Conservation (phyloP, 352 stramenopile genomes). For the Halophytophthora polymorphica region DNA sequence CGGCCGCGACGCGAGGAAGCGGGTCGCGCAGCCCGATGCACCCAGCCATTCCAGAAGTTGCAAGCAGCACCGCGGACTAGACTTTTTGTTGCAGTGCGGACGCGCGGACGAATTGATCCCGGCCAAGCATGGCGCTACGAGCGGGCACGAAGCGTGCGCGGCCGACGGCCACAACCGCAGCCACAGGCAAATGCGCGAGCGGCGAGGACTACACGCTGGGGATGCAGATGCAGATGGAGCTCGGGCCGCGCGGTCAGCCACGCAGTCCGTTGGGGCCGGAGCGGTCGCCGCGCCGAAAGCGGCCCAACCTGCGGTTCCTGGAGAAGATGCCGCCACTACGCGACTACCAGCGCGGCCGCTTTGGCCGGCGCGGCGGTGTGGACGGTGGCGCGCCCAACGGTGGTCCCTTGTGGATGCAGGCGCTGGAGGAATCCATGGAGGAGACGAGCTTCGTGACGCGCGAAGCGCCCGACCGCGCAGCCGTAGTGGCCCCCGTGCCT, state of each 20-base stretch:
- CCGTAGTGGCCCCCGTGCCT: slow-evolving; percentile 41
- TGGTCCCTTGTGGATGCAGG: slow-evolving; percentile 44
- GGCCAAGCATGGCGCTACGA: slow-evolving; percentile 5
- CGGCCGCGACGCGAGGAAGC: too few species aligned
- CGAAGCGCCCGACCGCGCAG: slow-evolving; percentile 32
- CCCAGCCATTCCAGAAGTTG: too few species aligned
- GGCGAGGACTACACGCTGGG: slow-evolving; percentile 9
- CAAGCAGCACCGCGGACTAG: too few species aligned
- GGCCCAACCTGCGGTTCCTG: slow-evolving; percentile 59
- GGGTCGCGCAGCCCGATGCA: too few species aligned
- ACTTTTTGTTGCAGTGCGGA: too few species aligned
- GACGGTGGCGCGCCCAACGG: slow-evolving; percentile 42
- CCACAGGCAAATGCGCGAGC: not conserved
- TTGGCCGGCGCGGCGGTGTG: slow-evolving; percentile 57
- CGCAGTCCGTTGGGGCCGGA: not conserved
- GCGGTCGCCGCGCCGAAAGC: slow-evolving; percentile 37
- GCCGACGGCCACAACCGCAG: not conserved
- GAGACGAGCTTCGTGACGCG: slow-evolving; percentile 68
- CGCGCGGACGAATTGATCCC: too few species aligned
- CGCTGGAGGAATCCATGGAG: slow-evolving; percentile 63
- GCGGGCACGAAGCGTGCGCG: slow-evolving; percentile 20
- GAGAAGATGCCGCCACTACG: slow-evolving; percentile 61
- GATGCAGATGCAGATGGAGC: not conserved
- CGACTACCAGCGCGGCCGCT: slow-evolving; percentile 58
- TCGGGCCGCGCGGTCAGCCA: too few species aligned